Base-by-base conservation (phyloP, 345 rosid species). In the Nephelium lappaceum region DNA sequence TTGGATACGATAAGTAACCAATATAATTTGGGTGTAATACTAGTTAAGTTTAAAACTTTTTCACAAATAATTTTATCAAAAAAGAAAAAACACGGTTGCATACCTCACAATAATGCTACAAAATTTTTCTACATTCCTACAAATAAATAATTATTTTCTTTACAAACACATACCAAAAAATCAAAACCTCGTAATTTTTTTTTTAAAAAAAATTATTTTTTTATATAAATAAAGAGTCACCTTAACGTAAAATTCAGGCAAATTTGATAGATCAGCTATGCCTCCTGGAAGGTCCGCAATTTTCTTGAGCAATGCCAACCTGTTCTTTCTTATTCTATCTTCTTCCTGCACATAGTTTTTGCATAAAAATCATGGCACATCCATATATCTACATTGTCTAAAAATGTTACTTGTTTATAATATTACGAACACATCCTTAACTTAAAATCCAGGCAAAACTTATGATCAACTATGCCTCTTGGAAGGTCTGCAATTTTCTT, bases 271-370 rank as follows among this genome's bases (percentile, higher is more conserved):
- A 77, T 95, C 97, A 16, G 87, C 93, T 27, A 92, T 87, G 74
- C 98, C 98, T 81, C 51, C 85, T 16, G 95, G 97, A 81, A 95
- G 93, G 75, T 83, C 92, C 31, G 97, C 92, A 78, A 89, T 87
- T 84, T 88, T 87, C 81, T 86, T 87, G 25, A 95, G 97, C 68
- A 95, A 83, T 42, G 91, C 89, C 58, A 93, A 93, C 83, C 97
- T 90, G 89, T 91, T 94, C 74, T 87, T 85, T 82, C 92, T 85
- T 41, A 90, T 87, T 82, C 84, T 88, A 77, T 88, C 92, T 36
- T 91, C 94, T 49, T 94, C 98, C 98, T 94, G 92, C 86, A 69
- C 11, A 57, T 38, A 74, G 74, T 19, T 57, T 57, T 5, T 19
- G 23, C 5, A n/a, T 0, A 57, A 51, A 57, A 57, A 57, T 57